Conservation (phyloP, 352 stramenopile genomes). For the Phytopythium aichiense region DNA sequence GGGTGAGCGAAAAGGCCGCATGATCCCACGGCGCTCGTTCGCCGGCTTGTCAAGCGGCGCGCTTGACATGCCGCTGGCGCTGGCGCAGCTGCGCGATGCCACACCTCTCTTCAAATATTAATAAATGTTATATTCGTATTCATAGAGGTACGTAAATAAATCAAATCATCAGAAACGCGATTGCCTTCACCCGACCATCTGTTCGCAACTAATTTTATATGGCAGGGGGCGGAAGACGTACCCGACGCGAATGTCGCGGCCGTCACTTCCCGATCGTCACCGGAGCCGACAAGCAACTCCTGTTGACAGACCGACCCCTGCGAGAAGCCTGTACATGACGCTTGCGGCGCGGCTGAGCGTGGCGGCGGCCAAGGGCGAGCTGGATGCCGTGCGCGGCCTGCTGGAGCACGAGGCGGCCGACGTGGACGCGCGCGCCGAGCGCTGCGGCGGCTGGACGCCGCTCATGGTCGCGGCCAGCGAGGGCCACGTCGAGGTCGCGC, state of each 20-base stretch:
- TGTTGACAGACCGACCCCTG: too few species aligned
- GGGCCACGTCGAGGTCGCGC: conserved; percentile 3
- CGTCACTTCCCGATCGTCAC: conserved; percentile 3
- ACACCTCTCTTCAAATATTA: conserved; percentile 2
- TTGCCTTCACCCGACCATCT: not conserved
- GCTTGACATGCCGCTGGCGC: not conserved
- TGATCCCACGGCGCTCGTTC: not conserved
- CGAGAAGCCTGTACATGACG: not conserved
- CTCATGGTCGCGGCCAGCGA: conserved; percentile 20
- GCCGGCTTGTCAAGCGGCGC: not conserved
- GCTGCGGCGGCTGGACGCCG: conserved; percentile 16
- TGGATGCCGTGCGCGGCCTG: conserved; percentile 4
- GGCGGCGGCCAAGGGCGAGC: conserved; percentile 6
- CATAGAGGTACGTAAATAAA: not conserved
- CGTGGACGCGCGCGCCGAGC: conserved; percentile 9
- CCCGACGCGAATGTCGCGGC: too few species aligned
- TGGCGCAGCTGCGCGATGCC: not conserved
- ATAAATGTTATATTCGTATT: not conserved
- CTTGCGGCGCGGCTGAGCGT: conserved; percentile 3
- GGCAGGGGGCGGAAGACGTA: not conserved
- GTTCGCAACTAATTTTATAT: not conserved
- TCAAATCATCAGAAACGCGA: not conserved
- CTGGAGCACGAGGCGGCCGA: conserved; percentile 10
- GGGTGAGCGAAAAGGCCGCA: too few species aligned
- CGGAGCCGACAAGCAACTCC: not conserved